Evolutionary conservation across 768 basidiomycete genomes (phyloP), one percentile per base, ranked within the genome.

Genomic region (Rhodotorula toruloides): DNA sequence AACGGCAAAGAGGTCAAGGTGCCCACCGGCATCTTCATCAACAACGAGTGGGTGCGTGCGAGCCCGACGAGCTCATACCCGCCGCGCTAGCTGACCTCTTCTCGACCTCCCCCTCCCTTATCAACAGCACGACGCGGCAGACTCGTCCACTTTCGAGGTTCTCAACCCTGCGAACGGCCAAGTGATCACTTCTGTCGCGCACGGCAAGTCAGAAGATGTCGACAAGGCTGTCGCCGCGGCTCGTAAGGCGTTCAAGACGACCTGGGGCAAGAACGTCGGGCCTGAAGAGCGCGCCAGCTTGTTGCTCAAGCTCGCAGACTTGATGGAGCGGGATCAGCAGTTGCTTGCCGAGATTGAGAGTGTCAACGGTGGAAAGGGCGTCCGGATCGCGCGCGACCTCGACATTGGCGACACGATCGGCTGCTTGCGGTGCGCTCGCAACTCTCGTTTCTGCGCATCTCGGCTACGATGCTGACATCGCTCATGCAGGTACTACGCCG

Each of bases 21-120:
- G 43, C 86, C 86, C 16, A 90, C 88, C 12, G 90, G 90, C 25
- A 82, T 94, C 32, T 97, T 90, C 80, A 92, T 97, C 79, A 86
- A 92, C 81, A 90, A 90, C 76, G 83, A 91, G 75, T 93, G 91
- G 74, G 87, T 89, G n/a, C 19, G 62, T 10, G 39, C 17, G 25
- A 4, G 25, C 47, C n/a, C 29, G 12, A 46, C 40, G 42, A 14
- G 16, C 21, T 11, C 63, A 6, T 14, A 25, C 17, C 37, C 22
- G 12, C 27, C 29, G 31, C 50, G 17, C 32, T n/a, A 8, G 29
- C 17, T 14, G 19, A 32, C 13, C 19, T 52, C 31, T 29, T 32
- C 44, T 58, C 12, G n/a, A 11, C 56, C 10, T 36, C 25, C 44
- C 14, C n/a, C 46, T 39, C 21, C 34, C 22, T 25, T 27, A 12